Percentiles rank a stretch among this genome's conserved stretches.
Conservation (phyloP, 441 rosid species). For the Gossypium davidsonii region DNA sequence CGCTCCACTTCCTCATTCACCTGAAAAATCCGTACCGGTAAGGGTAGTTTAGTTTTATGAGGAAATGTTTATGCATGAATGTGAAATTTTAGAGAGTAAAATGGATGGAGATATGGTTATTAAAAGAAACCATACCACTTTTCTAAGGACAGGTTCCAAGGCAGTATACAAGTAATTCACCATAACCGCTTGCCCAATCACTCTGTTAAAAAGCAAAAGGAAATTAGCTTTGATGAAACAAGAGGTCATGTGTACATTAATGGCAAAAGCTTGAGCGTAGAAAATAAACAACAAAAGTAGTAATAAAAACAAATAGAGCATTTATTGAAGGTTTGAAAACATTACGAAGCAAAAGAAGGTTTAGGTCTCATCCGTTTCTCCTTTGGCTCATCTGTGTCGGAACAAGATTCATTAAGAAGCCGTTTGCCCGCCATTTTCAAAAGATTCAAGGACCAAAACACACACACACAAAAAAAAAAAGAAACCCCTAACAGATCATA, state of each 20-base stretch:
- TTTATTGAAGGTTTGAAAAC: slow-evolving; percentile 7
- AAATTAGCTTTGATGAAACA: not conserved
- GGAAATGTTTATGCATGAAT: not conserved
- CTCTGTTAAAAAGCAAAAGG: slow-evolving; percentile 24
- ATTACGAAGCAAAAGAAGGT: slow-evolving; percentile 51
- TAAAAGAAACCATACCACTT: slow-evolving; percentile 36
- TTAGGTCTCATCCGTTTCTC: slow-evolving; percentile 34
- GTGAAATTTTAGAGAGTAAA: not conserved
- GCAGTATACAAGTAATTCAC: slow-evolving; percentile 35
- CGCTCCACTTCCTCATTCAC: slow-evolving; percentile 56
- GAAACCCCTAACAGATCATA: not conserved
- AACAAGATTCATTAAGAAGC: slow-evolving; percentile 18
- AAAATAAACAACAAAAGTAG: not conserved
- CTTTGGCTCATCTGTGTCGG: slow-evolving; percentile 29
- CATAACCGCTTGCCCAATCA: slow-evolving; percentile 39
- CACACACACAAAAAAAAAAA: not conserved
- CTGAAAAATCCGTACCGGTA: slow-evolving; percentile 17
- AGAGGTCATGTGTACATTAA: not conserved
- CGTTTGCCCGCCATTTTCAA: slow-evolving; percentile 43
- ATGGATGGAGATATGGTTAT: too few relatives aligned
- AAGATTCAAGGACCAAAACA: too few relatives aligned
- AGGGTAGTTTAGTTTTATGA: too few relatives aligned
- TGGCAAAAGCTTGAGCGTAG: not conserved
- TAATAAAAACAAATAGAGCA: not conserved
- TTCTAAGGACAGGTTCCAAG: slow-evolving; percentile 52